Base-by-base conservation (phyloP, 441 rosid genomes). In the Euphorbia celastroides region DNA sequence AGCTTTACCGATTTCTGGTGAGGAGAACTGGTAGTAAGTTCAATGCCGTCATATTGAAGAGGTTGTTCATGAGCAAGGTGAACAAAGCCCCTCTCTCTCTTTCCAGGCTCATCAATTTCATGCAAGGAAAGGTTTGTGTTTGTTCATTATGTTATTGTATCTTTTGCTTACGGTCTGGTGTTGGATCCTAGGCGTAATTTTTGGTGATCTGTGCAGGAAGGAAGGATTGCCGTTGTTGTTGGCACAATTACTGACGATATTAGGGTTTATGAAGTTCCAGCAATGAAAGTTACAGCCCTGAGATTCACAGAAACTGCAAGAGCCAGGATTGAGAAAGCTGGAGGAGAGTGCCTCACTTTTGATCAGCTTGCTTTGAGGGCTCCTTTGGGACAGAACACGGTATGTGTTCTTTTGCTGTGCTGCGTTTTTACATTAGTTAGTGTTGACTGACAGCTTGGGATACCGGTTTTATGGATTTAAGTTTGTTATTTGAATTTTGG, bases 331-430 rank as follows among this genome's bases (percentile, higher is more conserved):
- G 97, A 87, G 86, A 90, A 90, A 74, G 93, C 93, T 31, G 97
- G 97, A 19, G 98, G 98, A 19, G 97, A 93, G 73, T 93, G 99
- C 80, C 77, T 93, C 71, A 93, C 97, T 22, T 93, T 93, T 69
- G 97, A 93, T 32, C 96, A 90, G 81, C 92, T 90, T 60, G 92
- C 97, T 48, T 83, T 93, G 64, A 78, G 75, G 71, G 97, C 97
- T 65, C 98, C 98, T 2, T 78, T 93, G 74, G 98, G 98, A 4
- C 96, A 93, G 81, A 93, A 93, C 92, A 93, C 93, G 70, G 98
- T 93, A 82, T 4, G 10, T 14, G 55, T 46, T 54, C 14, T 4
- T 5, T n/a, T 55, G 58, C 17, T 22, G 22, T 9, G 5, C 22
- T 12, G 10, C 25, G 44, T 57, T 0, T n/a, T 2, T 2, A 17